phyloP scores from a whole-genome alignment of 768 basidiomycete genomes.

The Galerina marginata region DNA sequence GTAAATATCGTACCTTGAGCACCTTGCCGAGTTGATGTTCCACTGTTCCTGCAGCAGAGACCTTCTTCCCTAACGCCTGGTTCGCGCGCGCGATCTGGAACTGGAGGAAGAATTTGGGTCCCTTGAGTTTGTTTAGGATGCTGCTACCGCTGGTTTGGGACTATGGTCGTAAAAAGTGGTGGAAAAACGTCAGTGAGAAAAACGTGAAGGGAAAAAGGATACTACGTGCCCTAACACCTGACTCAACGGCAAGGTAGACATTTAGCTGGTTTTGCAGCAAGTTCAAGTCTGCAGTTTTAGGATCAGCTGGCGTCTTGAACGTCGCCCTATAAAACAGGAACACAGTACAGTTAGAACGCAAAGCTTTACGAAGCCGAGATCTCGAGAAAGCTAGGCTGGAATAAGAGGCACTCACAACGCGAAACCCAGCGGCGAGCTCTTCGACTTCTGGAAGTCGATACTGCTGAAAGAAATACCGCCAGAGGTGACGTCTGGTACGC shows the following conservation, averaged over 20 bases:
- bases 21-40: slow-evolving; percentile 21
- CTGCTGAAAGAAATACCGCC: slow-evolving; percentile 19
- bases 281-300: slow-evolving; percentile 13
- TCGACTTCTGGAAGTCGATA: slow-evolving; percentile 21
- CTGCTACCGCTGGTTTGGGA: slow-evolving; percentile 7
- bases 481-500: slow-evolving; percentile 17
- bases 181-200: background rate
- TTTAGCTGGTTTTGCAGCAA: slow-evolving; percentile 20
- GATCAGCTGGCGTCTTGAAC: slow-evolving; percentile 17
- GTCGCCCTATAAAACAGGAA: slow-evolving; percentile 6
- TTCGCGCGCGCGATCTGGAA: slow-evolving; percentile 22
- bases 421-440: slow-evolving; percentile 19
- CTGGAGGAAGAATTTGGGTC: slow-evolving; percentile 22
- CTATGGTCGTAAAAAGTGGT: background rate
- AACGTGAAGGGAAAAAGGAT: background rate
- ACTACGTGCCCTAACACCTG: slow-evolving; percentile 15
- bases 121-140: slow-evolving; percentile 13
- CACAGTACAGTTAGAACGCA: background rate
- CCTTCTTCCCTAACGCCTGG: slow-evolving; percentile 11
- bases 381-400: too few relatives aligned
- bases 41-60: slow-evolving; percentile 16
- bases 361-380: background rate
- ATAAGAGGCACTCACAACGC: slow-evolving; percentile 11
- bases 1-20: slow-evolving; percentile 8
- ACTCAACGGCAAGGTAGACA: slow-evolving; percentile 21